phyloP scores from a whole-genome alignment of 1,139 yeast species.

The Kazachstania sp. region DNA sequence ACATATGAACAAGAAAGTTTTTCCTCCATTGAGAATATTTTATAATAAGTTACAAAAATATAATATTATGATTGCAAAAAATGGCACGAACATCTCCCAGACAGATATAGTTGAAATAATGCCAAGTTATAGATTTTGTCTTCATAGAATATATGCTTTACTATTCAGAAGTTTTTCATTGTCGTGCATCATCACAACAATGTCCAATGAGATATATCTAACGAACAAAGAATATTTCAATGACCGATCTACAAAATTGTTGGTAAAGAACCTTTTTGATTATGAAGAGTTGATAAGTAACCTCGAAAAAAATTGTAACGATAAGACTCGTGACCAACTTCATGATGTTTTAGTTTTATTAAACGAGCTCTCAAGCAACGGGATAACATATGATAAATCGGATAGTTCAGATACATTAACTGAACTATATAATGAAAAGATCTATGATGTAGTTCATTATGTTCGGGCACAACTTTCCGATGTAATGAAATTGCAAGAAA shows the following conservation, averaged over 20 bases:
- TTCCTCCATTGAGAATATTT: conserved; percentile 18
- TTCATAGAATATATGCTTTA: conserved; percentile 42
- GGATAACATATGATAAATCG: conserved; percentile 3
- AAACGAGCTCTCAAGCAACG: conserved; percentile 11
- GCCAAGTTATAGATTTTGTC: conserved; percentile 35
- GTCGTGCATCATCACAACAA: conserved; percentile 14
- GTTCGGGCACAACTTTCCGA: conserved; percentile 11
- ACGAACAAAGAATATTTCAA: conserved; percentile 20
- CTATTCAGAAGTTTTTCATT: conserved; percentile 17
- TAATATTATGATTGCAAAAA: conserved; percentile 7
- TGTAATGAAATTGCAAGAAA: conserved; percentile 15
- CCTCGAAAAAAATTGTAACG: conserved; percentile 3
- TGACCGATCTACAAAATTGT: conserved; percentile 15
- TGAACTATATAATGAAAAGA: conserved; percentile 2
- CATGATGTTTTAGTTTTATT: conserved; percentile 9
- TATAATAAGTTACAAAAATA: conserved; percentile 20
- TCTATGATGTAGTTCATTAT: conserved; percentile 1
- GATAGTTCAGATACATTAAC: conserved; percentile 1
- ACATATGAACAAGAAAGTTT: conserved; percentile 17
- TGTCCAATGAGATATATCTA: conserved; percentile 22
- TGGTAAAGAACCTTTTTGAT: conserved; percentile 20
- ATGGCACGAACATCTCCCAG: conserved; percentile 3
- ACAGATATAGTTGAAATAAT: conserved; percentile 12
- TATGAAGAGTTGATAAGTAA: conserved; percentile 16
- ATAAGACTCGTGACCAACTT: conserved; percentile 10